These are phyloP conservation scores for Hanseniaspora taiwanica DNA, from an alignment of 805 yeast genomes.

Conservation along the genomic window DNA sequence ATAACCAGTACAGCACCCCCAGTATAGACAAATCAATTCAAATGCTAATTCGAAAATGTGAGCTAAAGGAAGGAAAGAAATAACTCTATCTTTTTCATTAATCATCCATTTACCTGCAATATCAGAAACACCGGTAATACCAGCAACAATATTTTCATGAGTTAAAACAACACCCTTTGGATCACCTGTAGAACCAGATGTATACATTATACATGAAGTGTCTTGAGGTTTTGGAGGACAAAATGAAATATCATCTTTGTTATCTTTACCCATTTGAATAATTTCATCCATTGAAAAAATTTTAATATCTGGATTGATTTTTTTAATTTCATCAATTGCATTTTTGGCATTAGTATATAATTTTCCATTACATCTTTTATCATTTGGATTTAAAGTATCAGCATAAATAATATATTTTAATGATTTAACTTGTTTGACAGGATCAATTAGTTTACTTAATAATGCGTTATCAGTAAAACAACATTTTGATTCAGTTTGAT, in stretches of 20 bases:
- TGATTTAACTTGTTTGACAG: slow-evolving; percentile 48
- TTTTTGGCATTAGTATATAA: slow-evolving; percentile 41
- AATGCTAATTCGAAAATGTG: slow-evolving; percentile 90
- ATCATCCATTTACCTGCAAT: slow-evolving; percentile 43
- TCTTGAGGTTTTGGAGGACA: slow-evolving; percentile 36
- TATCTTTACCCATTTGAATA: slow-evolving; percentile 44
- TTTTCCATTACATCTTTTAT: slow-evolving; percentile 50
- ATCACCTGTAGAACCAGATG: slow-evolving; percentile 67
- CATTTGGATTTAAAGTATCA: slow-evolving; percentile 46
- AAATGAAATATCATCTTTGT: slow-evolving; percentile 28
- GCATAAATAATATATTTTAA: slow-evolving; percentile 62
- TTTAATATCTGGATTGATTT: slow-evolving; percentile 64
- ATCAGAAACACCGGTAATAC: slow-evolving; percentile 69
- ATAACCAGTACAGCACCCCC: slow-evolving; percentile 88
- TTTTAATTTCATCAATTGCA: slow-evolving; percentile 46
- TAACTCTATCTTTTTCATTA: slow-evolving; percentile 49
- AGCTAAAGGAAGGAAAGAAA: slow-evolving; percentile 88
- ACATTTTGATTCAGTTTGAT: slow-evolving; percentile 66
- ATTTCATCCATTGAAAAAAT: slow-evolving; percentile 56
- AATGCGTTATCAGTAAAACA: slow-evolving; percentile 76
- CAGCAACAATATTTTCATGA: slow-evolving; percentile 62
- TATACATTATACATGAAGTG: slow-evolving; percentile 53
- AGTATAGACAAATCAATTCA: slow-evolving; percentile 64
- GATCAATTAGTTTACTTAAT: slow-evolving; percentile 51
- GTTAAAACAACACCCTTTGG: slow-evolving; percentile 67